Evolutionary conservation across 495 filamentous ascomycete species (phyloP), one percentile per base, ranked within the genome.

Genomic region (Xanthoparmelia taractica): DNA sequence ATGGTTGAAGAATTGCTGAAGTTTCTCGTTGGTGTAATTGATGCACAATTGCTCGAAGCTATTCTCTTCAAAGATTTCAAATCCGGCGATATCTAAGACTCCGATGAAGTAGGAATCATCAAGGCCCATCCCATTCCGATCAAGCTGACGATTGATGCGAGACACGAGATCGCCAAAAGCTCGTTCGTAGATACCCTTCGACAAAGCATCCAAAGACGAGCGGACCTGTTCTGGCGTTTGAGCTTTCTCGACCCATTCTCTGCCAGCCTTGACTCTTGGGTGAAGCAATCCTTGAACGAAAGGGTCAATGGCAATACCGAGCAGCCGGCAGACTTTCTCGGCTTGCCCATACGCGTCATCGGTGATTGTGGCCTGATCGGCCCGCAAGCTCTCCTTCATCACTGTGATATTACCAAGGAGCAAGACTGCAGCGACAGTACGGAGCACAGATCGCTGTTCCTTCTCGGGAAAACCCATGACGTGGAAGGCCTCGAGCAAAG

Each of bases 1-100:
- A 68, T 99, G 95, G 65, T 99, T 99, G 82, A 99, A 99, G 73
- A 97, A 99, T 67, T 99, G 95, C 72, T 99, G 95, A 8, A 99
- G 84, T 73, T 97, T 99, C 73, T 99, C 95, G 73, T 99, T 99
- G 63, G 95, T 97, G 76, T 97, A 99, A 72, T 99, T 99, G 78
- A 99, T 99, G 77, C 95, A 97, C 8, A 99, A 84, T 72, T 99
- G 95, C 74, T 99, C 95, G 68, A 99, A 99, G 77, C 92, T 96
- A 73, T 99, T 99, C 64, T 90, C 83, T 67, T 99, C 90, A 70
- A 99, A 99, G 59, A 99, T 99, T 67, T 99, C 95, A 71, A 99
- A 99, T 41, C 95, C 95, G 62, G 95, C 95, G 77, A 99, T 97
- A 85, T 99, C 95, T 47, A 99, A 85, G 4, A 99, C 95, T 38